A percentile compares a stretch with the other conserved stretches of the same genome.
Conservation (phyloP, 108 stramenopile species). For the Cyclotella cryptica region DNA sequence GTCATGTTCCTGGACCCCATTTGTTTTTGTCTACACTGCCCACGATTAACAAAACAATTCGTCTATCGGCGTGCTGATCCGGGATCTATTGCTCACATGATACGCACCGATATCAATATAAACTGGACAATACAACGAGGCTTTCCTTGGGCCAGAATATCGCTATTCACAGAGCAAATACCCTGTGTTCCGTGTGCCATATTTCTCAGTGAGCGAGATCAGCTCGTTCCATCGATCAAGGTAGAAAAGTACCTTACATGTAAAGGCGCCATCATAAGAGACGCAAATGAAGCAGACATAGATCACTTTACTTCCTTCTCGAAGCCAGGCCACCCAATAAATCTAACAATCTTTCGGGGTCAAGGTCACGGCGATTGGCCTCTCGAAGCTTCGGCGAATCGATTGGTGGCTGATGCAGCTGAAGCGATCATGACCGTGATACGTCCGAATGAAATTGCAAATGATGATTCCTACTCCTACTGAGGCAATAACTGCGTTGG, state of each 20-base stretch:
- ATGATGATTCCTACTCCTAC: not conserved
- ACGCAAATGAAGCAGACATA: constrained; percentile 44
- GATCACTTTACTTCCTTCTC: constrained; percentile 52
- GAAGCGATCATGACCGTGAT: constrained; percentile 41
- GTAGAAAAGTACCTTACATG: constrained; percentile 69
- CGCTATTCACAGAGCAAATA: constrained; percentile 80
- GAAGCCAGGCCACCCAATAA: constrained; percentile 53
- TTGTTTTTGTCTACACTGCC: constrained; percentile 85
- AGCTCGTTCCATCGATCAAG: constrained; percentile 75
- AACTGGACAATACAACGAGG: constrained; percentile 87
- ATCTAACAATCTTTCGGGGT: constrained; percentile 69
- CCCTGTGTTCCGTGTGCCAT: constrained; percentile 70
- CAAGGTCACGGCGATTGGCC: constrained; percentile 72
- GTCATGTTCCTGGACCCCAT: constrained; percentile 86
- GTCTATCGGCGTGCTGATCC: constrained; percentile 85
- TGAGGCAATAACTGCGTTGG: not conserved
- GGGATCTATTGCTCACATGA: constrained; percentile 74
- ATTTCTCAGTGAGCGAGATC: constrained; percentile 81
- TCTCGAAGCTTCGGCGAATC: constrained; percentile 26
- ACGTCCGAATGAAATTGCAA: constrained; percentile 5
- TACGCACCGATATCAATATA: constrained; percentile 84
- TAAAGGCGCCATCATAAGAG: constrained; percentile 64
- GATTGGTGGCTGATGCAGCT: constrained; percentile 42
- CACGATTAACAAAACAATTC: constrained; percentile 78
- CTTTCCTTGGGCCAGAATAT: constrained; percentile 88